Percentiles rank a stretch among this genome's conserved stretches.
These are phyloP conservation scores for Tremella yokohamensis DNA, from an alignment of 768 basidiomycete species.

Conservation along the genomic window DNA sequence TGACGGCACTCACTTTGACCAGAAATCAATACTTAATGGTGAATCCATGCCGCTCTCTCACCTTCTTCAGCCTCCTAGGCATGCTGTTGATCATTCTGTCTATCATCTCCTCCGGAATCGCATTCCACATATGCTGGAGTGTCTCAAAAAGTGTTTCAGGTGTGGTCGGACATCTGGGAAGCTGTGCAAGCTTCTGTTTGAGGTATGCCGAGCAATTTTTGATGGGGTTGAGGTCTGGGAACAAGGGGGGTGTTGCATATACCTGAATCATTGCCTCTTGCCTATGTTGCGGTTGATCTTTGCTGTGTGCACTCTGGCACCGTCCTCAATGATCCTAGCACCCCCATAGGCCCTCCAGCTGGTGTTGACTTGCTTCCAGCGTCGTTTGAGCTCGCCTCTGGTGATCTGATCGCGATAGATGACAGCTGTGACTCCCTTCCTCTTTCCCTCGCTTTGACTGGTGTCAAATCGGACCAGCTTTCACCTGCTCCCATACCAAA, in stretches of 20 bases:
- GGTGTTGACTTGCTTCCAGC: constrained; percentile 3
- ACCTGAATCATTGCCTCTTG: constrained; percentile 2
- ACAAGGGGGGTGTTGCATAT: constrained; percentile 11
- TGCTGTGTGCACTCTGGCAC: neutral
- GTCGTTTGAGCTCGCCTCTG: constrained; percentile 2
- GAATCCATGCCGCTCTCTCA: neutral
- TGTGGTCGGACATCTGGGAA: constrained; percentile 11
- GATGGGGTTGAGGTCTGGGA: constrained; percentile 17
- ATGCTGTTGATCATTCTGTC: constrained; percentile 6
- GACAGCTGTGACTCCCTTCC: constrained; percentile 9
- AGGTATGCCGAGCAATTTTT: constrained; percentile 13
- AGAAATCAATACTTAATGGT: constrained; percentile 2
- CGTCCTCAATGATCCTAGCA: constrained; percentile 9
- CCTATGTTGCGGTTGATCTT: neutral
- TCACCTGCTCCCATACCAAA: neutral
- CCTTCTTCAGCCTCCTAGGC: neutral
- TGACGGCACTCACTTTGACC: neutral
- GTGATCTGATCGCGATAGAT: constrained; percentile 20
- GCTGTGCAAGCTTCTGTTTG: constrained; percentile 6
- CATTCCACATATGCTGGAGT: constrained; percentile 7
- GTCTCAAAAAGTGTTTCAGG: constrained; percentile 3
- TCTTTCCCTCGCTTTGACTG: constrained; percentile 2
- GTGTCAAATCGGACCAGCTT: constrained; percentile 10
- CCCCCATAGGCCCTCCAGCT: constrained; percentile 4
- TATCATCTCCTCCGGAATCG: constrained; percentile 9